These are phyloP conservation scores for Stemphylium beticola DNA, from an alignment of 2,329 filamentous ascomycete species.

Conservation along the genomic window DNA sequence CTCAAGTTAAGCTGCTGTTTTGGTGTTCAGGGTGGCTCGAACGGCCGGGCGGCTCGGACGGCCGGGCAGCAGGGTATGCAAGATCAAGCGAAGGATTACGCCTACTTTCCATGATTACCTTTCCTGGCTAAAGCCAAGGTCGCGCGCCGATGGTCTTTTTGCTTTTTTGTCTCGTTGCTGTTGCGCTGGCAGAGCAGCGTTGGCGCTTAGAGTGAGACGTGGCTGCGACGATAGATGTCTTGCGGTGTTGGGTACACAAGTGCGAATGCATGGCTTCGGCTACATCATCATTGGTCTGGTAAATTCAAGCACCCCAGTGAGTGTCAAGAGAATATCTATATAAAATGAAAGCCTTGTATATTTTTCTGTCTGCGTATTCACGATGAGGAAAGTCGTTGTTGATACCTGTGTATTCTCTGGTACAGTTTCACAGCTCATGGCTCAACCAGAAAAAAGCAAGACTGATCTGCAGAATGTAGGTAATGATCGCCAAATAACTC, in stretches of 20 bases:
- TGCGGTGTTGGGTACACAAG: neutral
- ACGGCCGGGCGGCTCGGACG: no score
- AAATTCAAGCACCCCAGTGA: no score
- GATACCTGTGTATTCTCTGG: neutral
- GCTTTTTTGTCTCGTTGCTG: neutral
- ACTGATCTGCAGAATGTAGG: neutral
- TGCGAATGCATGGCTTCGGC: neutral
- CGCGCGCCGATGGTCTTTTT: neutral
- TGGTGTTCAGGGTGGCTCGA: no score
- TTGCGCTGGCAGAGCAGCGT: neutral
- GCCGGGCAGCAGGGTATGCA: no score
- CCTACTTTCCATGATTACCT: slow-evolving; percentile 13
- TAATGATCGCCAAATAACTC: neutral
- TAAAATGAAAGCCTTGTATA: no score
- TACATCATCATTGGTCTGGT: no score
- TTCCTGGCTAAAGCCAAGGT: slow-evolving; percentile 1
- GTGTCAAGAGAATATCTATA: no score
- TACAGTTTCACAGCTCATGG: neutral
- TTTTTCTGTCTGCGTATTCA: no score
- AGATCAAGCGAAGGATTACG: slow-evolving; percentile 13
- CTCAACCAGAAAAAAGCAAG: neutral
- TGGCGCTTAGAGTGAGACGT: neutral
- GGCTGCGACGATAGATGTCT: neutral
- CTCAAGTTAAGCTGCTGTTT: no score
- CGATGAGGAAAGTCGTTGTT: no score